Evolutionary conservation across 2,329 filamentous ascomycete species (phyloP).

Genomic region (Fusarium dlaminii): DNA sequence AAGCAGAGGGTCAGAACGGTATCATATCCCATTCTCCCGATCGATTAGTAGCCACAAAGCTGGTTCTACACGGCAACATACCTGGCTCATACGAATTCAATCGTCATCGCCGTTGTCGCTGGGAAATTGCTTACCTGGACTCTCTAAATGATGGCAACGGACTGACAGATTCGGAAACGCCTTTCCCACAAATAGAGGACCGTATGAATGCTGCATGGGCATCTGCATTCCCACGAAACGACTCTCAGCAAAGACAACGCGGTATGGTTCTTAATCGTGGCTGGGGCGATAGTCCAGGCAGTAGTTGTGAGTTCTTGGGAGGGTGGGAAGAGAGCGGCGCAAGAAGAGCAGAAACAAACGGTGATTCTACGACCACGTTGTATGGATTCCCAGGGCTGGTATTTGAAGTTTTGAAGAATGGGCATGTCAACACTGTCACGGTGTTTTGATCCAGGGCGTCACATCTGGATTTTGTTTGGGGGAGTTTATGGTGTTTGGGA

Average conservation of each 20-base stretch:
- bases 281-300: conserved; percentile 91
- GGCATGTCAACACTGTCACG: conserved; percentile 86
- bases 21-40: conserved; percentile 61
- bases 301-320: conserved; percentile 85
- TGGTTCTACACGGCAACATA: conserved; percentile 94
- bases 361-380: conserved; percentile 78
- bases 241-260: conserved; percentile 62
- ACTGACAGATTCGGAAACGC: conserved; percentile 76
- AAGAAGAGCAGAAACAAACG: conserved; percentile 63
- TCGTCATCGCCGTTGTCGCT: conserved; percentile 87
- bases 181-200: conserved; percentile 77
- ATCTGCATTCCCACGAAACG: conserved; percentile 66
- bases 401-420: conserved; percentile 96
- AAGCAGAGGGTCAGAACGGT: conserved; percentile 39
- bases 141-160: conserved; percentile 56
- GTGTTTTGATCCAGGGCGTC: conserved; percentile 69
- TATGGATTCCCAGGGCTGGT: conserved; percentile 94
- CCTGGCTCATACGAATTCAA: conserved; percentile 98
- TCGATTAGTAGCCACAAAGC: conserved; percentile 84
- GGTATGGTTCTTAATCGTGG: conserved; percentile 93
- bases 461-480: not conserved
- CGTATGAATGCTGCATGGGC: conserved; percentile 76
- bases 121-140: conserved; percentile 74
- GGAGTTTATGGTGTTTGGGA: conserved; percentile 30
- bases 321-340: conserved; percentile 81